These are phyloP conservation scores for Tolypocladium endophyticum DNA, from an alignment of 2,329 filamentous ascomycete species.

Conservation along the genomic window DNA sequence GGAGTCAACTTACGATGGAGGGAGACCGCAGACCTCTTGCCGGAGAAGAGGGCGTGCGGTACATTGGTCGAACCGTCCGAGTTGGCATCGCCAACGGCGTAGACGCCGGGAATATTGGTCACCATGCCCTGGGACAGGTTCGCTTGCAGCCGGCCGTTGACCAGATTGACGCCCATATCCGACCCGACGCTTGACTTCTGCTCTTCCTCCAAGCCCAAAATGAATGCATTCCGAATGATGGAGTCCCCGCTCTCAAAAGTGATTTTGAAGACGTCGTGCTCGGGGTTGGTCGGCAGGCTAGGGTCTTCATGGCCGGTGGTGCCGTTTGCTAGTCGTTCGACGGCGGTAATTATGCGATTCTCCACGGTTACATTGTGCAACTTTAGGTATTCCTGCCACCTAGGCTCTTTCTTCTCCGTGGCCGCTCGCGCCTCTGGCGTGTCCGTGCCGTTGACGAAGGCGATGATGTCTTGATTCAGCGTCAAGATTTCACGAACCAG, in stretches of 20 bases:
- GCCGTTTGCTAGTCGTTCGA: conserved; percentile 35
- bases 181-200: conserved; percentile 37
- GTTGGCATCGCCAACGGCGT: conserved; percentile 50
- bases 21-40: conserved; percentile 47
- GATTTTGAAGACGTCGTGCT: conserved; percentile 46
- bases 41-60: conserved; percentile 48
- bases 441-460: conserved; percentile 50
- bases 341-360: conserved; percentile 39
- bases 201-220: conserved; percentile 34
- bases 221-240: conserved; percentile 38
- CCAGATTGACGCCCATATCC: conserved; percentile 35
- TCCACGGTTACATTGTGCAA: conserved; percentile 42
- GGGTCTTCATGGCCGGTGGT: conserved; percentile 25
- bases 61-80: conserved; percentile 50
- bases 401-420: conserved; percentile 27
- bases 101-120: conserved; percentile 44
- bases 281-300: conserved; percentile 29
- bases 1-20: conserved; percentile 38
- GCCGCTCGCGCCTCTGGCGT: conserved; percentile 29
- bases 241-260: conserved; percentile 35
- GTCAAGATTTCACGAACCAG: conserved; percentile 41
- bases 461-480: conserved; percentile 43
- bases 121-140: conserved; percentile 29
- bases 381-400: conserved; percentile 38
- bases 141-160: conserved; percentile 31